Base-by-base conservation (phyloP, 2,329 filamentous ascomycete genomes). In the Daldinia sp. region DNA sequence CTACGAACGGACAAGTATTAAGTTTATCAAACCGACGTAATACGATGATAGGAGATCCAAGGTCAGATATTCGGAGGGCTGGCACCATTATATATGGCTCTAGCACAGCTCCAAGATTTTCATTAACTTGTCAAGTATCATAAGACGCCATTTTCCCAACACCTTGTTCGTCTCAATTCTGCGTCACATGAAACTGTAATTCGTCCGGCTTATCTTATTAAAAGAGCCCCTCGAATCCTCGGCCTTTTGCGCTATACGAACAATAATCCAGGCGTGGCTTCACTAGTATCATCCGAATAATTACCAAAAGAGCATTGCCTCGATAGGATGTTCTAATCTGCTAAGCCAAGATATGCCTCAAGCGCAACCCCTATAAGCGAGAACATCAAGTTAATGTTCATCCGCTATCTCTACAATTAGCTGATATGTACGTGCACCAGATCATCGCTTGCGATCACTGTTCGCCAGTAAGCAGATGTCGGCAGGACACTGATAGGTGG, bases 371-470 rank as follows among this genome's bases (percentile, higher is more conserved):
- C 54, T 66, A 63, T 66, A 57, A 59, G 54, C 47, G 53, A 54
- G 64, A 64, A 61, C 50, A 54, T 67, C 59, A 62, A 68, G 58
- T 61, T 49, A 49, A 68, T 59, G 29, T 55, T 56, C 45, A 54
- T 55, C 66, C 57, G 54, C 56, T 60, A 21, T 60, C 43, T 54
- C 34, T 50, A 68, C 51, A 51, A 61, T 64, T 32, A 53, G 62
- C 60, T 67, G 67, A 61, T 65, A 64, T 68, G 63, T 53, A 71
- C 34, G 59, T 29, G 48, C 50, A 50, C 35, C 19, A 37, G 25
- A 68, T 67, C 59, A 69, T 69, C 72, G 70, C 64, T 74, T 78
- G 49, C 76, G 75, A 68, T 77, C 76, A 64, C 76, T 78, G 11
- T 11, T 5, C 25, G 7, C 19, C 15, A 8, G 30, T 70, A 34